phyloP scores from a whole-genome alignment of 495 filamentous ascomycete species.

The Neurospora sp. region DNA sequence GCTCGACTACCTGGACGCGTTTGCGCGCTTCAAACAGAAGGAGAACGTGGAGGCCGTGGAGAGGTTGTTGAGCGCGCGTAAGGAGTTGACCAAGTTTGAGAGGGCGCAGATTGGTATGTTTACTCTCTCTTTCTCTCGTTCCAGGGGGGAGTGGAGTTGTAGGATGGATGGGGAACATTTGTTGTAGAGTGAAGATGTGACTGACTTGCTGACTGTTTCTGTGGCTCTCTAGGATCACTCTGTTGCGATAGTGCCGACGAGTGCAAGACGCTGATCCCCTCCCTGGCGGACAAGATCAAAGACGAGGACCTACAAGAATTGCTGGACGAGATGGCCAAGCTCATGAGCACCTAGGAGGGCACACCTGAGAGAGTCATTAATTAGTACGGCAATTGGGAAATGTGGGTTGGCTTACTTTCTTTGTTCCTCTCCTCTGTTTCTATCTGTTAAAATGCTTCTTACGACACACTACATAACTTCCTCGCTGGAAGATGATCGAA shows the following conservation, averaged over 20 bases:
- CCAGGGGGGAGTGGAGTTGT: background rate
- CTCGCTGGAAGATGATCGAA: background rate
- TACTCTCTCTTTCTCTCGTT: slow-evolving; percentile 1
- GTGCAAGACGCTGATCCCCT: slow-evolving; percentile 92
- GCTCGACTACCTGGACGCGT: slow-evolving; percentile 80
- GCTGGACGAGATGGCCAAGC: slow-evolving; percentile 79
- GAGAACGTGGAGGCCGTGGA: slow-evolving; percentile 92
- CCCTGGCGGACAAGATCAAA: slow-evolving; percentile 72
- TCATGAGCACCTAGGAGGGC: slow-evolving; percentile 25
- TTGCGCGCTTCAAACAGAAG: slow-evolving; percentile 88
- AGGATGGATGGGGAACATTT: background rate
- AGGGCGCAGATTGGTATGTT: slow-evolving; percentile 77
- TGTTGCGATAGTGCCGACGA: slow-evolving; percentile 90
- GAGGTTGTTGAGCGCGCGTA: slow-evolving; percentile 61
- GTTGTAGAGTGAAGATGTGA: background rate
- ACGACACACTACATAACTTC: background rate
- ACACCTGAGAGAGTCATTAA: background rate
- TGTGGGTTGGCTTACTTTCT: background rate
- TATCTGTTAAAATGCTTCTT: background rate
- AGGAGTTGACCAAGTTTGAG: slow-evolving; percentile 83
- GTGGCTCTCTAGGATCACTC: slow-evolving; percentile 53
- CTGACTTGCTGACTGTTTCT: background rate
- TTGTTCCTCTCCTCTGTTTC: background rate
- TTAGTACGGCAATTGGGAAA: background rate
- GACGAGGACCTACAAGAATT: slow-evolving; percentile 82